Base-by-base conservation (phyloP, 2,329 filamentous ascomycete species). In the Neurospora sp. region DNA sequence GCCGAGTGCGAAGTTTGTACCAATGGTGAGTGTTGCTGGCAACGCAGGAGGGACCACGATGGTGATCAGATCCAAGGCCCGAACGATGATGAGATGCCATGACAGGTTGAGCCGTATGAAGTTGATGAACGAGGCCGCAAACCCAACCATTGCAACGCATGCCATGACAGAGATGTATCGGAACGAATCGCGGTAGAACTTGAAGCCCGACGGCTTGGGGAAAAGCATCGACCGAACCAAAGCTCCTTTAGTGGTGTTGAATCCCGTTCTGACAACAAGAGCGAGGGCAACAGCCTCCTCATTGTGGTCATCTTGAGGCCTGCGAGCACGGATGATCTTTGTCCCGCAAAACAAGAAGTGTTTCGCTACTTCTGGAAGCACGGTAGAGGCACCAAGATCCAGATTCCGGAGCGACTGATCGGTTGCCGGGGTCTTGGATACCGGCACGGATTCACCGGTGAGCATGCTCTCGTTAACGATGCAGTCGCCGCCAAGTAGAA, bases 381-480 rank as follows among this genome's bases (percentile, higher is more conserved):
- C 89, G 0, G 93, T 92, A 0, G 93, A 90, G 5, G 94, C 92
- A 69, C 88, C 89, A 15, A 97, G 83, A 74, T 97, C 89, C 75
- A 99, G 86, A 67, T 87, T 82, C 33, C 85, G 84, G n/a, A 99
- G 83, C 1, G 91, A 89, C 72, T 95, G 90, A 77, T 97, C 90
- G 1, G 88, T 93, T 3, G 93, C 90, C 1, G 96, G 94, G 1
- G 90, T 85, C 80, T 99, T 99, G 2, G 94, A 97, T 1, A 99
- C 95, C 2, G 96, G 96, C 4, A 99, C 94, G 52, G 96, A 98
- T 83, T 99, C 96, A 70, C 95, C 91, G 46, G 96, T 99, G 42
- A 99, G 87, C 96, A 99, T 99, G 81, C 96, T 98, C 81, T 99
- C 96, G 77, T 99, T 99, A 74, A 99, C 94, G 73, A 99, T 98